Evolutionary conservation across 345 rosid species (phyloP).

Genomic region (Stellera chamaejasme): DNA sequence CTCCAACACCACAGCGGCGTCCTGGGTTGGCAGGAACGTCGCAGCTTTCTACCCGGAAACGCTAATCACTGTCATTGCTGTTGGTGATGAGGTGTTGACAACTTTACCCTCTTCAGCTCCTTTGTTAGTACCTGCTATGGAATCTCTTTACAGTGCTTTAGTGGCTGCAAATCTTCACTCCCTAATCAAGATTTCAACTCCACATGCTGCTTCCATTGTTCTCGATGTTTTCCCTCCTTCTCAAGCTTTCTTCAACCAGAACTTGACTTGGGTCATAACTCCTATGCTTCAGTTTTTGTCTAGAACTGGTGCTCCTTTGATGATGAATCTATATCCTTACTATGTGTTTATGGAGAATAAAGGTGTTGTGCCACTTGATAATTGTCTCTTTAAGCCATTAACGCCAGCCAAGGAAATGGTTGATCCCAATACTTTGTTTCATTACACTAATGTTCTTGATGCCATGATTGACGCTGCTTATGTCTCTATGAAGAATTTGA

Average conservation of each 20-base stretch:
- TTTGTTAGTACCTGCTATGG: constrained; percentile 71
- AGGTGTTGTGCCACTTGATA: constrained; percentile 92
- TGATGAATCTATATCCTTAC: constrained; percentile 98
- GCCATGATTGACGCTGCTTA: constrained; percentile 95
- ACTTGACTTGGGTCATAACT: constrained; percentile 52
- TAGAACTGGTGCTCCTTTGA: constrained; percentile 69
- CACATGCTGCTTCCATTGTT: constrained; percentile 73
- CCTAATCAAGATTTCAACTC: constrained; percentile 87
- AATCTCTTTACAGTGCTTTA: constrained; percentile 75
- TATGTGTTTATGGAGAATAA: constrained; percentile 93
- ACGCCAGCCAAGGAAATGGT: constrained; percentile 94
- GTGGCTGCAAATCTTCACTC: constrained; percentile 87
- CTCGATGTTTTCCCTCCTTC: constrained; percentile 90
- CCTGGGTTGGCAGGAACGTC: constrained; percentile 77
- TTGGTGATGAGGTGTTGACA: constrained; percentile 88
- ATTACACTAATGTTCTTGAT: constrained; percentile 88
- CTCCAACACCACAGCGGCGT: constrained; percentile 77
- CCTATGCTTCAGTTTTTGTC: constrained; percentile 83
- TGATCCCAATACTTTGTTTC: constrained; percentile 91
- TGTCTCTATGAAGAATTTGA: constrained; percentile 85
- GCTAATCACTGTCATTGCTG: constrained; percentile 59
- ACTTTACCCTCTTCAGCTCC: constrained; percentile 87
- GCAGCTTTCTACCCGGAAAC: constrained; percentile 79
- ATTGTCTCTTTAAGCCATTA: constrained; percentile 79
- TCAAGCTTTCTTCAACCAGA: constrained; percentile 90